phyloP scores from a whole-genome alignment of 441 rosid species.

The Cnidoscolus chayamansa region DNA sequence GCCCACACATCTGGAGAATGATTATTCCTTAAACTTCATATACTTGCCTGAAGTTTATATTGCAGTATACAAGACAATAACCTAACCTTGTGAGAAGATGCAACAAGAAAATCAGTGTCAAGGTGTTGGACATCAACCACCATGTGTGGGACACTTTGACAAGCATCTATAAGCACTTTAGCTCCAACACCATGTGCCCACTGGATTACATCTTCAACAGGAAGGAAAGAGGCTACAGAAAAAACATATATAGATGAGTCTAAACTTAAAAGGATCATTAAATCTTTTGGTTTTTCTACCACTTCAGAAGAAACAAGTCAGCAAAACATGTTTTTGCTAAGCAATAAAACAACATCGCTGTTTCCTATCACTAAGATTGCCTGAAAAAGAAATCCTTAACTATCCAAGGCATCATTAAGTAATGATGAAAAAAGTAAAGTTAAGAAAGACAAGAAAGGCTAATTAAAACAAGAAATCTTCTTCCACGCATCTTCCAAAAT shows the following conservation, averaged over 20 bases:
- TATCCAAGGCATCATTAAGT: not conserved
- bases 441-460: not conserved
- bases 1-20: slow-evolving; percentile 99
- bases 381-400: not conserved
- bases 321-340: not conserved
- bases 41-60: slow-evolving; percentile 26
- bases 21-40: slow-evolving; percentile 53
- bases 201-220: slow-evolving; percentile 60
- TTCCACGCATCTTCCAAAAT: not conserved
- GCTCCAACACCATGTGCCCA: slow-evolving; percentile 82
- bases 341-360: not conserved
- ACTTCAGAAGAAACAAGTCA: not conserved
- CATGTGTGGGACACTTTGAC: slow-evolving; percentile 98
- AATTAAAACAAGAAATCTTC: not conserved
- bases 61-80: slow-evolving; percentile 26
- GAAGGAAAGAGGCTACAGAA: slow-evolving; percentile 72
- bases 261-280: too few species aligned
- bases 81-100: slow-evolving; percentile 97
- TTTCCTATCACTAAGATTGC: not conserved
- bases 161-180: slow-evolving; percentile 88
- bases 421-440: not conserved
- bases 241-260: not conserved
- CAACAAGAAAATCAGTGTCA: slow-evolving; percentile 87
- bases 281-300: not conserved
- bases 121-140: slow-evolving; percentile 78